Evolutionary conservation across 2,329 filamentous ascomycete species (phyloP).

Genomic region (Exophiala aquamarina): DNA sequence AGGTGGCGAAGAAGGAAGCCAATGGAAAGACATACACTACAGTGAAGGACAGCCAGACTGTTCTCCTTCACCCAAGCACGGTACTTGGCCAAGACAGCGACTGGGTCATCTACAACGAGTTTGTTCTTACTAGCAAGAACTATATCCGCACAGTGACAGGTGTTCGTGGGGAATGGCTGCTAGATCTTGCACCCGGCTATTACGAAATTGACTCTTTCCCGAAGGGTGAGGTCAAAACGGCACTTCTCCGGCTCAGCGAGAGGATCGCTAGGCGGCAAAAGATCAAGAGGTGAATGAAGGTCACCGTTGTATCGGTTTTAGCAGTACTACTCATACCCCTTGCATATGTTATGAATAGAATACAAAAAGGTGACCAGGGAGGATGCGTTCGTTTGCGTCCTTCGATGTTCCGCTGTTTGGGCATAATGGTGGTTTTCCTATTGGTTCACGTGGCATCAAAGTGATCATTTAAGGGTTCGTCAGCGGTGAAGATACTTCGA

Average conservation of each 20-base stretch:
- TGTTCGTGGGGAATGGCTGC: constrained; percentile 88
- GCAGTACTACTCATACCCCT: too few species aligned
- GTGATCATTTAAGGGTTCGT: too few species aligned
- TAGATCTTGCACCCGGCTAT: constrained; percentile 92
- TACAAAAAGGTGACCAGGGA: neutral
- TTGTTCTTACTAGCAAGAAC: constrained; percentile 96
- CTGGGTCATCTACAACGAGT: constrained; percentile 98
- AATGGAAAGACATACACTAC: constrained; percentile 90
- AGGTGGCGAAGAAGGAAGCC: constrained; percentile 90
- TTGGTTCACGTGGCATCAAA: too few species aligned
- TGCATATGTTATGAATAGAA: too few species aligned
- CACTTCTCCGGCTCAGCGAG: constrained; percentile 55
- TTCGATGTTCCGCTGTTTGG: too few species aligned
- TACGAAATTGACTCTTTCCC: constrained; percentile 81
- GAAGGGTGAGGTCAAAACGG: constrained; percentile 80
- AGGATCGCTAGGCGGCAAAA: constrained; percentile 57
- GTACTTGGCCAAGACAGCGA: constrained; percentile 86
- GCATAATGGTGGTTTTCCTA: too few species aligned
- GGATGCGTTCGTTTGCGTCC: neutral
- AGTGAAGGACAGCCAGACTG: constrained; percentile 93
- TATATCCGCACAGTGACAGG: constrained; percentile 93
- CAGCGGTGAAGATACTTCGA: too few species aligned
- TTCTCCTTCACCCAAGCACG: constrained; percentile 89
- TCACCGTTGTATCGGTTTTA: neutral
- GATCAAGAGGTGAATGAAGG: constrained; percentile 32